Evolutionary conservation across 805 yeast species (phyloP).

Genomic region (Wickerhamomyces canadensis): DNA sequence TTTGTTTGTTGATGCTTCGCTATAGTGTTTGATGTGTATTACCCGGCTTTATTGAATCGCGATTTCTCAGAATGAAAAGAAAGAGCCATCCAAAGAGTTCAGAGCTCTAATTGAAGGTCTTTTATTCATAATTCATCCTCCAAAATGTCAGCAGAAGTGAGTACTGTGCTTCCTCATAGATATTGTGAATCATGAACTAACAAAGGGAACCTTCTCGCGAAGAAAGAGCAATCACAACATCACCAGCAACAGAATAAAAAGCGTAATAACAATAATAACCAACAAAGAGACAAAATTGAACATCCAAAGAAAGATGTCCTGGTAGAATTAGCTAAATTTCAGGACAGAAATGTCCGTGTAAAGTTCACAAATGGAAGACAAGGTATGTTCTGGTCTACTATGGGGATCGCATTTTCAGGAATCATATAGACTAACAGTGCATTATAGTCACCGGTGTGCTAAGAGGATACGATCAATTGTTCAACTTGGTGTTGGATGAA

Average conservation of each 20-base stretch:
- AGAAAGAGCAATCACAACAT: too few relatives aligned
- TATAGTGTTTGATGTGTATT: background rate
- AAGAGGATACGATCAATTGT: slow-evolving; percentile 78
- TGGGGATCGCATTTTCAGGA: too few relatives aligned
- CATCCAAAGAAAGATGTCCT: slow-evolving; percentile 87
- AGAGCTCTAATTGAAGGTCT: background rate
- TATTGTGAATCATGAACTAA: background rate
- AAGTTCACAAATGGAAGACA: slow-evolving; percentile 84
- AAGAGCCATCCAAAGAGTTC: background rate
- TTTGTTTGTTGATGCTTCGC: background rate
- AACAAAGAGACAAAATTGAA: slow-evolving; percentile 43
- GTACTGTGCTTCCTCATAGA: background rate
- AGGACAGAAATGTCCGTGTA: slow-evolving; percentile 67
- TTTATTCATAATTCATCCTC: too few relatives aligned
- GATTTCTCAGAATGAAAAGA: too few relatives aligned
- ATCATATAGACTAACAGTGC: too few relatives aligned
- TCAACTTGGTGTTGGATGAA: slow-evolving; percentile 73
- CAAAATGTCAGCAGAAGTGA: slow-evolving; percentile 6
- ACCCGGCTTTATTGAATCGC: background rate
- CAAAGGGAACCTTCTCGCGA: background rate
- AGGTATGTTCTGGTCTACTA: too few relatives aligned
- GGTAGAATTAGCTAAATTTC: slow-evolving; percentile 69
- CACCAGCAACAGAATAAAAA: slow-evolving; percentile 6
- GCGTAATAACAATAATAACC: slow-evolving; percentile 3
- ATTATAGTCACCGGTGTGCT: slow-evolving; percentile 56